Evolutionary conservation across 2,329 filamentous ascomycete genomes (phyloP), one percentile per base, ranked within the genome.

Genomic region (Phaeosphaeria sp.): DNA sequence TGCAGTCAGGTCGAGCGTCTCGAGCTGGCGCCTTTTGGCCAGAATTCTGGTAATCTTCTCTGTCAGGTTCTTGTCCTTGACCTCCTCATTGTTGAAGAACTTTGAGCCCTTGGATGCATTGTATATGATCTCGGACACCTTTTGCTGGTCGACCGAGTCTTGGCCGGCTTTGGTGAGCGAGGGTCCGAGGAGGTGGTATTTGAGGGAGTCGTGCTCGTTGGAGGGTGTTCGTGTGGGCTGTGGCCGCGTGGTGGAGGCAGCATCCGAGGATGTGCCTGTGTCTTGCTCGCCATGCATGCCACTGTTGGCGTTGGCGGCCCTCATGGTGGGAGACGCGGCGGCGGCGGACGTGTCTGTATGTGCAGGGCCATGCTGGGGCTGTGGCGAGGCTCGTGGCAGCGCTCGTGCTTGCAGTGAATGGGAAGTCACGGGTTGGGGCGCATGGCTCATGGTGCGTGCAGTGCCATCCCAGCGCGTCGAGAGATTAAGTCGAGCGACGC

Each of bases 81-180:
- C 84, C 74, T 97, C 90, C 77, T 99, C 95, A 58, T 93, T 92
- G 66, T 90, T 91, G 84, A 98, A 99, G 80, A 90, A 99, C 75
- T 97, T 97, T 65, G 92, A 96, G 48, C 95, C 95, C 74, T 96
- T 97, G 17, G 93, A 97, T 11, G 93, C 93, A 76, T 96, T 92
- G 79, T 97, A 98, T 59, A 99, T 99, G 66, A 98, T 89, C 68
- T 98, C 93, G 2, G 93, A 96, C 50, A 99, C 93, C 81, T 95
- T 96, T 63, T 85, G 85, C 79, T 98, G 95, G 70, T 99, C 92
- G n/a, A 98, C 94, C 17, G 87, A 84, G 71, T 96, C 92, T 75
- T 98, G 93, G 1, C 95, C 95, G 27, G 93, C 91, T 77, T 99
- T 99, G 21, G 93, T 94, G 52, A 98, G 81, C 6, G 93, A 97